Conservation (phyloP, 2,329 filamentous ascomycete species). For the Claviceps purpurea region DNA sequence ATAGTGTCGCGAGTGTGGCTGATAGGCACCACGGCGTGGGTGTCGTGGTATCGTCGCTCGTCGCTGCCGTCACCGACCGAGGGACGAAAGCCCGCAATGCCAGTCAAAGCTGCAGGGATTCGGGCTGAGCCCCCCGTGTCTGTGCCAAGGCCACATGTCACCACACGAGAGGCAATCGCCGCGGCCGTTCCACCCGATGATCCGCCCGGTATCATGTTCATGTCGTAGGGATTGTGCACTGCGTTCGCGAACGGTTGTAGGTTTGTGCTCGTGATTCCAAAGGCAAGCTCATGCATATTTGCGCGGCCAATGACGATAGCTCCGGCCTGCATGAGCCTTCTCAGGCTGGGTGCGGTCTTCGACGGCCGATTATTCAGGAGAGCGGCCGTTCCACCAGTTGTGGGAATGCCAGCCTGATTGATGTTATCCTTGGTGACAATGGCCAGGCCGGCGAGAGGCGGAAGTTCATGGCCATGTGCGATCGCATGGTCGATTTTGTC, state of each 20-base stretch:
- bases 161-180: constrained; percentile 10
- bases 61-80: constrained; percentile 8
- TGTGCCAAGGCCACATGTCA: constrained; percentile 10
- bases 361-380: constrained; percentile 3
- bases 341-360: constrained; percentile 9
- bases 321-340: constrained; percentile 12
- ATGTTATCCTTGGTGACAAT: constrained; percentile 12
- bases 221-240: constrained; percentile 8
- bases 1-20: constrained; percentile 51
- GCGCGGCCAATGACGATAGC: constrained; percentile 31
- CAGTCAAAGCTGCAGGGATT: constrained; percentile 10
- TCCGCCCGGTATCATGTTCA: constrained; percentile 9
- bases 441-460: constrained; percentile 11
- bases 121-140: constrained; percentile 11
- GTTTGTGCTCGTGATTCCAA: constrained; percentile 11
- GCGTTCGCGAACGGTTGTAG: constrained; percentile 7
- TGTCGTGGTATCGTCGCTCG: constrained; percentile 7
- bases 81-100: constrained; percentile 9
- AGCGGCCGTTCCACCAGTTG: constrained; percentile 8
- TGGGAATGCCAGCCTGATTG: constrained; percentile 7
- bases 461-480: constrained; percentile 5
- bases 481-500: constrained; percentile 2
- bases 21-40: constrained; percentile 44
- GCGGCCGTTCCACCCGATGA: constrained; percentile 11
- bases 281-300: constrained; percentile 30